phyloP scores from a whole-genome alignment of 1,284 basidiomycete species.

The Vanrija pseudolonga region DNA sequence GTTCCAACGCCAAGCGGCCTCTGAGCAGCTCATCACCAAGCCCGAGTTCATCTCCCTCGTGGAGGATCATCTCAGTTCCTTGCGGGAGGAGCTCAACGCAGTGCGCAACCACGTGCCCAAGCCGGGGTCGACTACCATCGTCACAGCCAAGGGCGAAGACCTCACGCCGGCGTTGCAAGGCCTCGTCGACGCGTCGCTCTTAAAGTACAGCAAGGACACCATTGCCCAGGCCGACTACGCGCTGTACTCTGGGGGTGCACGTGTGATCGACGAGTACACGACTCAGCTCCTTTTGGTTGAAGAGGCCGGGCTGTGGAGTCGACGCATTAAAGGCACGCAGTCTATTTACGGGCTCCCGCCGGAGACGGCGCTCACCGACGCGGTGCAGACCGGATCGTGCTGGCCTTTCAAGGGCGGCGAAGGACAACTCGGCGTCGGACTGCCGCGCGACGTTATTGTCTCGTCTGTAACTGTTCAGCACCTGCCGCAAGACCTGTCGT shows the following conservation, averaged over 20 bases:
- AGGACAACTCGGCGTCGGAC: constrained; percentile 76
- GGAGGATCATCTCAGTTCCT: constrained; percentile 10
- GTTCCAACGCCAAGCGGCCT: constrained; percentile 35
- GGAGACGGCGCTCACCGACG: constrained; percentile 74
- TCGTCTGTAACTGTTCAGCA: constrained; percentile 85
- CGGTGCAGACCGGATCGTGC: constrained; percentile 62
- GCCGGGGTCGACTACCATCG: constrained; percentile 58
- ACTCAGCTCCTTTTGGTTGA: no score
- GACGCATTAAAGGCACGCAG: constrained; percentile 10
- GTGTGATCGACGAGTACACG: constrained; percentile 55
- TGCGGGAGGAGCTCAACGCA: not conserved
- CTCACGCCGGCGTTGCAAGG: constrained; percentile 65
- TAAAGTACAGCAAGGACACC: constrained; percentile 68
- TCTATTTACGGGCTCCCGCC: constrained; percentile 71
- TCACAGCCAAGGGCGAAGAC: constrained; percentile 69
- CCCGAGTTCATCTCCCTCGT: constrained; percentile 32
- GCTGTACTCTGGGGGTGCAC: constrained; percentile 73
- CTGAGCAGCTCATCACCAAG: constrained; percentile 26
- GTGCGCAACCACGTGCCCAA: constrained; percentile 26
- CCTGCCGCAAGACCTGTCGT: constrained; percentile 67
- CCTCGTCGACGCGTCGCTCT: constrained; percentile 66
- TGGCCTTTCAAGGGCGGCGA: constrained; percentile 81
- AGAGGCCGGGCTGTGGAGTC: constrained; percentile 11
- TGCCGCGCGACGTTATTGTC: constrained; percentile 66
- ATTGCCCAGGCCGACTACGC: constrained; percentile 81